Conservation (phyloP, 192 early-diverging fungal species). For the Podila epigama region DNA sequence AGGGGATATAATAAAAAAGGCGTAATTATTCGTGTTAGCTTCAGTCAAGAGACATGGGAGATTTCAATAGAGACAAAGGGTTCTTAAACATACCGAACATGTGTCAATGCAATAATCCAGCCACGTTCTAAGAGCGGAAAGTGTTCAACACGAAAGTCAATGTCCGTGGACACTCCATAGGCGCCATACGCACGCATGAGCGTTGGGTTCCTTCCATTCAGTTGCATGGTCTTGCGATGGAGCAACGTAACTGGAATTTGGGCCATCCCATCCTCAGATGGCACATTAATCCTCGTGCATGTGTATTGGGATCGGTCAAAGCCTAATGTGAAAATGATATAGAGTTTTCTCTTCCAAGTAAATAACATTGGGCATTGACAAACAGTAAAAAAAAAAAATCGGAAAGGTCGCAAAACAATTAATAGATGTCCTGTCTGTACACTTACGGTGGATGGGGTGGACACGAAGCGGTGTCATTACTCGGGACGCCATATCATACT, state of each 20-base stretch:
- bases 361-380: background rate
- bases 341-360: background rate
- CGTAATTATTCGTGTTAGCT: background rate
- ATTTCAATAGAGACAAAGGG: background rate
- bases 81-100: slow-evolving; percentile 59
- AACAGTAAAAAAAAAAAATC: background rate
- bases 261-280: slow-evolving; percentile 44
- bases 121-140: slow-evolving; percentile 81
- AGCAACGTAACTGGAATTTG: slow-evolving; percentile 75
- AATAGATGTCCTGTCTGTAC: background rate
- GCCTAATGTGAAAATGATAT: slow-evolving; percentile 21
- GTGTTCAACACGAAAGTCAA: slow-evolving; percentile 78
- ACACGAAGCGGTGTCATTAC: slow-evolving; percentile 51
- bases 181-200: slow-evolving; percentile 83
- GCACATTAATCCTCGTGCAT: slow-evolving; percentile 55
- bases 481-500: slow-evolving; percentile 67
- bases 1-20: no score
- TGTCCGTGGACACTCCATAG: slow-evolving; percentile 78
- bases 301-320: slow-evolving; percentile 56
- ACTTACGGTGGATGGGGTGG: slow-evolving; percentile 58
- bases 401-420: background rate
- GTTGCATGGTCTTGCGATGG: slow-evolving; percentile 54
- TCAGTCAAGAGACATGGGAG: no score
- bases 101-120: slow-evolving; percentile 83
- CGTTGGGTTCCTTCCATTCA: slow-evolving; percentile 60